These are phyloP conservation scores for Nissolia schottii DNA, from an alignment of 306 rosid genomes.

Conservation along the genomic window DNA sequence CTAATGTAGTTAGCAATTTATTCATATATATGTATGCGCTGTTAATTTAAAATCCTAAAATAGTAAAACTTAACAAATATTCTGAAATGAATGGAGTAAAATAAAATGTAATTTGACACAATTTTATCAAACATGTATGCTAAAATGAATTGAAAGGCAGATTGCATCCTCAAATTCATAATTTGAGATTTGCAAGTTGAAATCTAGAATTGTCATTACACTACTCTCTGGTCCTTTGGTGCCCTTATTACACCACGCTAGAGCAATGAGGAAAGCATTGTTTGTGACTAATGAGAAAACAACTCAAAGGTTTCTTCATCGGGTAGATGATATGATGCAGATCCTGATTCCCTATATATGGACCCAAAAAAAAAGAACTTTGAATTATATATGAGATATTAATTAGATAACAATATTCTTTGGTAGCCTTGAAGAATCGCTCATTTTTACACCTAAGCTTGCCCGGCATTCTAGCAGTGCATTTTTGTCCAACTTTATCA, in stretches of 20 bases:
- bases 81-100: too few species aligned
- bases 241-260: conserved; percentile 8
- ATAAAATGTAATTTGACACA: too few species aligned
- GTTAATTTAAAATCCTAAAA: too few species aligned
- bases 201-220: background rate
- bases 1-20: too few species aligned
- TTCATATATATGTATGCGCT: too few species aligned
- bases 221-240: conserved; percentile 14
- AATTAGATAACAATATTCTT: conserved; percentile 8
- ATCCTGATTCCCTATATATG: conserved; percentile 3
- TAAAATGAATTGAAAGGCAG: too few species aligned
- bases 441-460: conserved; percentile 29
- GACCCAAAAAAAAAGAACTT: too few species aligned
- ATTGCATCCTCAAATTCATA: too few species aligned
- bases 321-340: background rate
- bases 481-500: conserved; percentile 5
- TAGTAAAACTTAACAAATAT: too few species aligned
- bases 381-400: too few species aligned
- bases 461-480: background rate
- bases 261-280: background rate
- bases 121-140: too few species aligned
- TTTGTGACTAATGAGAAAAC: background rate
- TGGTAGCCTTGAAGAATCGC: conserved; percentile 9
- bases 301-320: background rate
- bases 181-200: too few species aligned